Evolutionary conservation across 352 stramenopile genomes (phyloP), one percentile per base, ranked within the genome.

Genomic region (Globisporangium apiculatum): DNA sequence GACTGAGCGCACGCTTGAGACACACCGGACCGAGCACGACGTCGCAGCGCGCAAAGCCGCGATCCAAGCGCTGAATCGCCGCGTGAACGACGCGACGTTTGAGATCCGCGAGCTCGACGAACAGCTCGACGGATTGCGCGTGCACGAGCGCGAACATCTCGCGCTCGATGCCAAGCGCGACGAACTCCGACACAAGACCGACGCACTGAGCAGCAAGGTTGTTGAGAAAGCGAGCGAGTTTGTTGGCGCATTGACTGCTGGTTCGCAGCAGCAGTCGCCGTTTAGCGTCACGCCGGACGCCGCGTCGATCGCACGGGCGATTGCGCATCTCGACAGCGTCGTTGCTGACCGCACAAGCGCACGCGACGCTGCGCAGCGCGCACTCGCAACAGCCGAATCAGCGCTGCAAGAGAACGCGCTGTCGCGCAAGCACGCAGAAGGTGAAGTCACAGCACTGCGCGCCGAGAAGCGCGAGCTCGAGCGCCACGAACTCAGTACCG

Each of bases 391-490:
- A 17, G 75, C 71, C 11, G 72, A 89, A 31, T n/a, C 61, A 37
- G 60, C 61, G 15, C 57, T 91, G 37, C 74, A 81, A 56, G 72
- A 89, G 47, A 87, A 83, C 52, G 48, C 61, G 7, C 73, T 67
- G 5, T 73, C 70, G 10, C 73, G 73, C 4, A 89, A 86, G 53
- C 54, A 76, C 15, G 53, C 69, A 0, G 73, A 90, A 47, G 78
- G 84, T 45, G 61, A 64, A 6, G 37, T 90, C 6, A 62, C 59
- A 17, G 47, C 57, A 1, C 57, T 87, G 17, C 69, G 66, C 3
- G 18, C 54, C 7, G 72, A 85, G 17, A 87, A 87, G 18, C 73
- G 61, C 18, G 65, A 74, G 5, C 71, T 91, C 3, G 82, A 90
- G 57, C 67, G 72, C 4, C 67, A 73, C 9, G 60, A 85, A n/a